A percentile compares a stretch with the other conserved stretches of the same genome.
Evolutionary conservation across 75 land plant species (phyloP).

Genomic region (Cupressus sempervirens): DNA sequence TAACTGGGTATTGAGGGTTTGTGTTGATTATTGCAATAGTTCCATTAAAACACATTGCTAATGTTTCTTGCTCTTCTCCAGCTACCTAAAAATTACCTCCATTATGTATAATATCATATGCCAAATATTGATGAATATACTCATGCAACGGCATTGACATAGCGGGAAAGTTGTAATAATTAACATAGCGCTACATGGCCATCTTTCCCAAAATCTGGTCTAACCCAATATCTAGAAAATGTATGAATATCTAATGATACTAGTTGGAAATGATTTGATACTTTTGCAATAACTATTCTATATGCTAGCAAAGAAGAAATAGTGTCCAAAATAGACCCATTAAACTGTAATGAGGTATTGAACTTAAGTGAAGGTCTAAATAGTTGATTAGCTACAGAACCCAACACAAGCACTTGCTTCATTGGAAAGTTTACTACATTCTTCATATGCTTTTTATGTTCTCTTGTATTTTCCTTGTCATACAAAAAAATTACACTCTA

Average conservation of each 20-base stretch:
- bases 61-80: too few species aligned
- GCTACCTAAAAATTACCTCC: too few species aligned
- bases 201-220: slow-evolving; percentile 54
- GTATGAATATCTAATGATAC: neutral
- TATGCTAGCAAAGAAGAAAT: neutral
- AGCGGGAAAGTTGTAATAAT: too few species aligned
- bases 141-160: too few species aligned
- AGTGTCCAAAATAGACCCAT: neutral
- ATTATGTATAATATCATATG: too few species aligned
- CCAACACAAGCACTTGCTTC: neutral
- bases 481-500: neutral
- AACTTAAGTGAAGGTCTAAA: neutral
- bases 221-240: slow-evolving; percentile 46
- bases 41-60: too few species aligned
- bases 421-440: neutral
- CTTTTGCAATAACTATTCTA: neutral
- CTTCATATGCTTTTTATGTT: slow-evolving; percentile 7
- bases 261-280: neutral
- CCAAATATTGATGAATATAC: too few species aligned
- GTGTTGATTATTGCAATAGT: too few species aligned
- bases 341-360: neutral
- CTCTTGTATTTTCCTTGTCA: neutral
- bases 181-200: slow-evolving; percentile 57
- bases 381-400: neutral
- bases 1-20: too few species aligned